Evolutionary conservation across 2,329 filamentous ascomycete genomes (phyloP).

Genomic region (Nakataea oryzae): DNA sequence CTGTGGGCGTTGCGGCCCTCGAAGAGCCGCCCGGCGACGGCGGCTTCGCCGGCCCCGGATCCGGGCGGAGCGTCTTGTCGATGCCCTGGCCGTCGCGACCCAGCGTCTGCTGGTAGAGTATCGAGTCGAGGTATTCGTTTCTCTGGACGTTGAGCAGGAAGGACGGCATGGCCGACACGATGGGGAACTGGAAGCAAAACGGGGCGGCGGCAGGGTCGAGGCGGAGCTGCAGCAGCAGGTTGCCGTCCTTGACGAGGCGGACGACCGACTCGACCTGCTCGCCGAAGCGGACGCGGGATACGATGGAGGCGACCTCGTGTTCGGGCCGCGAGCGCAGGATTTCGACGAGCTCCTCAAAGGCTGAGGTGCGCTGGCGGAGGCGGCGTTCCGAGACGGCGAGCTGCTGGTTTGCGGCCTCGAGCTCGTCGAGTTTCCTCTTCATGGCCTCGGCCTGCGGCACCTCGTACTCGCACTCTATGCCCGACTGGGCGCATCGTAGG

Average conservation of each 20-base stretch:
- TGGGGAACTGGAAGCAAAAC: constrained; percentile 28
- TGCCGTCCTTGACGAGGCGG: constrained; percentile 23
- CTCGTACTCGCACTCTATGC: not conserved
- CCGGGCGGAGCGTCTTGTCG: constrained; percentile 4
- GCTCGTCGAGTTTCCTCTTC: not conserved
- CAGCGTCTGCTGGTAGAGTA: constrained; percentile 12
- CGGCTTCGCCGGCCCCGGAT: too few species aligned
- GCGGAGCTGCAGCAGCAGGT: constrained; percentile 25
- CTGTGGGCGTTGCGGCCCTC: constrained; percentile 4
- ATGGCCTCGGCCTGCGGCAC: not conserved
- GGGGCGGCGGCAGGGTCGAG: constrained; percentile 22
- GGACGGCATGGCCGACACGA: constrained; percentile 18
- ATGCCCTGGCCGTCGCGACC: not conserved
- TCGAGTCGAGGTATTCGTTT: constrained; percentile 19
- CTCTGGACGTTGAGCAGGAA: constrained; percentile 12
- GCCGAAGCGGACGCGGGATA: not conserved
- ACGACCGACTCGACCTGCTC: constrained; percentile 10
- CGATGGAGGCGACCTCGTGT: not conserved
- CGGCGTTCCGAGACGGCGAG: too few species aligned
- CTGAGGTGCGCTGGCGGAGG: not conserved
- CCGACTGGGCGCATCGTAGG: not conserved
- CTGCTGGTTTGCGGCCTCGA: not conserved
- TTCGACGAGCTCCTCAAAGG: not conserved
- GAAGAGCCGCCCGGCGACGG: too few species aligned
- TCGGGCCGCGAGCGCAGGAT: not conserved